Evolutionary conservation across 352 stramenopile species (phyloP).

Genomic region (Thraustochytrium sp.): DNA sequence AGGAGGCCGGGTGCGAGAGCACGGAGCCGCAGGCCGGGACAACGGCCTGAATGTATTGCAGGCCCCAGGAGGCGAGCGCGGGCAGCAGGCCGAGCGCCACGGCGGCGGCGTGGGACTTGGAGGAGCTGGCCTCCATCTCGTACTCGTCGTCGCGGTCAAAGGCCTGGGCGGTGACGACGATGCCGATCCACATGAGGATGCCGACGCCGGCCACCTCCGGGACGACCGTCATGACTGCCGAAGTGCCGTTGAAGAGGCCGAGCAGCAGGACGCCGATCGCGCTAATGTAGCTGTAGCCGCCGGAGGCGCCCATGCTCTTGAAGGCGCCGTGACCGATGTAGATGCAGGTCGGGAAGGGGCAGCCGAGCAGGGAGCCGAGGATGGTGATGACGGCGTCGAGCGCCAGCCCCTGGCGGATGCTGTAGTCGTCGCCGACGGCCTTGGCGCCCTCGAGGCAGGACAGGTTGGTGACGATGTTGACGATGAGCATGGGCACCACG

Average conservation of each 20-base stretch:
- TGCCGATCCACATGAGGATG: conserved; percentile 58
- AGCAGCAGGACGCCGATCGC: conserved; percentile 49
- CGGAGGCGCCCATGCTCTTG: conserved; percentile 56
- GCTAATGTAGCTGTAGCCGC: conserved; percentile 54
- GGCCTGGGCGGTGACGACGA: conserved; percentile 55
- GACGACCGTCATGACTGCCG: conserved; percentile 52
- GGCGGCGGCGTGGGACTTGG: conserved; percentile 50
- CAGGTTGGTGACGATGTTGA: conserved; percentile 56
- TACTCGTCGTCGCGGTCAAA: conserved; percentile 54
- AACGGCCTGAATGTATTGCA: conserved; percentile 53
- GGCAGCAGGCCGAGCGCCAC: conserved; percentile 56
- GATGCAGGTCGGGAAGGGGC: conserved; percentile 55
- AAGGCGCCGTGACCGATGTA: conserved; percentile 59
- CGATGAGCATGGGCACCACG: conserved; percentile 55
- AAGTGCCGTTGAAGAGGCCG: conserved; percentile 51
- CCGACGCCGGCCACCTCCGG: conserved; percentile 55
- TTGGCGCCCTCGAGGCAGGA: conserved; percentile 54
- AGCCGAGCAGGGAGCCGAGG: conserved; percentile 53
- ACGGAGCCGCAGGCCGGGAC: conserved; percentile 45
- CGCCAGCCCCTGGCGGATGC: conserved; percentile 48
- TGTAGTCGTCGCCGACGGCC: conserved; percentile 56
- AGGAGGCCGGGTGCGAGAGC: background rate
- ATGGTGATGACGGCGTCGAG: conserved; percentile 54
- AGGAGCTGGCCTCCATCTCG: conserved; percentile 49
- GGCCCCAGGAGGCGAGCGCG: conserved; percentile 54